Conservation (phyloP, 352 stramenopile species). For the Phytophthora fragariae region DNA sequence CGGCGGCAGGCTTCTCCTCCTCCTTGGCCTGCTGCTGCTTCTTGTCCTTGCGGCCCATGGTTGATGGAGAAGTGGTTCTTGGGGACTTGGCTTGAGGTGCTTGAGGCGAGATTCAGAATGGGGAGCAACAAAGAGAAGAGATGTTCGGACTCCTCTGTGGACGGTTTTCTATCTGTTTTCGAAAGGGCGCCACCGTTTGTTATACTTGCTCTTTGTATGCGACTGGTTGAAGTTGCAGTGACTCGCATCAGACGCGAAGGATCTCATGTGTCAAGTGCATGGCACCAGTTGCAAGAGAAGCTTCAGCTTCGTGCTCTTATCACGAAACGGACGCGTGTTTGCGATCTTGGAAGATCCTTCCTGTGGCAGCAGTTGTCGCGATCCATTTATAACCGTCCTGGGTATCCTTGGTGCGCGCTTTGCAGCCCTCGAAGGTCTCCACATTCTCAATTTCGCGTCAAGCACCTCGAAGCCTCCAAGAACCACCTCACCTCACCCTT, state of each 20-base stretch:
- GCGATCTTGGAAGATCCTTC: not conserved
- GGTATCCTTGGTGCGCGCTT: not conserved
- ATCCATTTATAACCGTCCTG: not conserved
- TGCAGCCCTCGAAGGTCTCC: not conserved
- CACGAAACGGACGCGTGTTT: not conserved
- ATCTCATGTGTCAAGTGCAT: not conserved
- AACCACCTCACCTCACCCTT: not conserved
- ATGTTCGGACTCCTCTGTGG: not conserved
- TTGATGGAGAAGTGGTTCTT: constrained; percentile 10
- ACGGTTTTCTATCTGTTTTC: not conserved
- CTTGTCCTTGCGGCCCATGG: constrained; percentile 47
- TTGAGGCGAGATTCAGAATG: constrained; percentile 28
- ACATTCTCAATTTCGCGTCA: constrained; percentile 25
- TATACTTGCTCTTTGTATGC: not conserved
- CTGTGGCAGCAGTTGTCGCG: not conserved
- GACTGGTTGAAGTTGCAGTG: not conserved
- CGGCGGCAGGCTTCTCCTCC: constrained; percentile 19
- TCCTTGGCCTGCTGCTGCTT: constrained; percentile 28
- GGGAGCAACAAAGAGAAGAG: not conserved
- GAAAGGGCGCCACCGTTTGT: not conserved
- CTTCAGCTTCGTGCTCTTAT: not conserved
- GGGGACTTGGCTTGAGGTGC: constrained; percentile 15
- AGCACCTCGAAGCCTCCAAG: constrained; percentile 16
- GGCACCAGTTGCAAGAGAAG: not conserved
- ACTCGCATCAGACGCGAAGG: not conserved